Evolutionary conservation across 1,284 basidiomycete species (phyloP).

Genomic region (Ceratobasidium papillatum): DNA sequence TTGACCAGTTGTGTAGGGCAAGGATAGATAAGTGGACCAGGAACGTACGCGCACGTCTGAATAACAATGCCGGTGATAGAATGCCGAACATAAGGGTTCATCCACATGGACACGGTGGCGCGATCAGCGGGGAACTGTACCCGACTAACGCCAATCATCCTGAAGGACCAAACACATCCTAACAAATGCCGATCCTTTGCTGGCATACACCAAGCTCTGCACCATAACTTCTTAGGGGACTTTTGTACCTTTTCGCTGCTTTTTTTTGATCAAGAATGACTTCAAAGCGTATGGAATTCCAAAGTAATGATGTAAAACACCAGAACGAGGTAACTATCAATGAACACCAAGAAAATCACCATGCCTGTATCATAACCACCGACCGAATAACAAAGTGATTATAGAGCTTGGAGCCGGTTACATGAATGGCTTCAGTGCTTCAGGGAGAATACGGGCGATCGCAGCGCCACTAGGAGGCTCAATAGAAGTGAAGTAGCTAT

Average conservation of each 20-base stretch:
- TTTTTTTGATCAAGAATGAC: background rate
- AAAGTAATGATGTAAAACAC: slow-evolving; percentile 11
- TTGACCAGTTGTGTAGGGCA: too few species aligned
- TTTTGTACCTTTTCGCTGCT: too few species aligned
- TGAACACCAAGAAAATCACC: background rate
- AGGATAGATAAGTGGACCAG: too few species aligned
- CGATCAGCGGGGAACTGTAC: background rate
- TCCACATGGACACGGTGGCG: background rate
- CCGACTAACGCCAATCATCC: background rate
- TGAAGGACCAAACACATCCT: background rate
- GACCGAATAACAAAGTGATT: background rate
- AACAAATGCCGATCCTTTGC: background rate
- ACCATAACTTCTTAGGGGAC: too few species aligned
- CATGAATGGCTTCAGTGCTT: slow-evolving; percentile 65
- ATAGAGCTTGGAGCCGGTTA: slow-evolving; percentile 49
- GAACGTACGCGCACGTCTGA: too few species aligned
- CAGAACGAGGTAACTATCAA: background rate
- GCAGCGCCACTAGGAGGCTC: slow-evolving; percentile 66
- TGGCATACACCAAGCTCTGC: background rate
- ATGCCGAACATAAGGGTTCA: too few species aligned
- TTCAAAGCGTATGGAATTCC: background rate
- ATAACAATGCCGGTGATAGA: too few species aligned
- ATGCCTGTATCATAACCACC: too few species aligned
- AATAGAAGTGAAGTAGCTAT: slow-evolving; percentile 39
- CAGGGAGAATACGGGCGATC: slow-evolving; percentile 61